phyloP scores from a whole-genome alignment of 2,329 filamentous ascomycete genomes.

The Verticillium klebahnii region DNA sequence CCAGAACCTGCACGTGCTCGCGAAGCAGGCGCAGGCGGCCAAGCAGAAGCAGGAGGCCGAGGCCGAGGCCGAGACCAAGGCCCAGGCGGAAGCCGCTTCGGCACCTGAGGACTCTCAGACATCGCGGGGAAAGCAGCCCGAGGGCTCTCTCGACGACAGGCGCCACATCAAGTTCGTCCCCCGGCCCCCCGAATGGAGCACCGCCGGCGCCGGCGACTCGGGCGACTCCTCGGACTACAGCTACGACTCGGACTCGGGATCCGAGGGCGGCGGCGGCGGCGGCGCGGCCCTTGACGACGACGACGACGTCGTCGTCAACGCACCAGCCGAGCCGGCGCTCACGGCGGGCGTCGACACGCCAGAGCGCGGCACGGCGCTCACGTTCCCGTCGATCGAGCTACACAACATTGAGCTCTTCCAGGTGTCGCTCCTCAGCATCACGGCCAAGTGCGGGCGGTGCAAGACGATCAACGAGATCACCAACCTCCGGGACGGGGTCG shows the following conservation, averaged over 20 bases:
- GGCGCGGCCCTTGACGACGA: conserved; percentile 30
- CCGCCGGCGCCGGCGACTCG: conserved; percentile 37
- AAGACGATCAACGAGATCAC: conserved; percentile 68
- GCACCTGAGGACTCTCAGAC: neutral
- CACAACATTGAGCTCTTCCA: conserved; percentile 74
- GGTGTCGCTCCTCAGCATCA: conserved; percentile 60
- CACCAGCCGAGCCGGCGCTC: conserved; percentile 4
- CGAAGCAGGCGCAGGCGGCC: conserved; percentile 42
- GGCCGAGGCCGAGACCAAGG: conserved; percentile 16
- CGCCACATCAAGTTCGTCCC: conserved; percentile 68
- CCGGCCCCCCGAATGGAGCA: conserved; percentile 71
- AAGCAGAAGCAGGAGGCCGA: conserved; percentile 15
- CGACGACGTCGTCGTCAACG: conserved; percentile 16
- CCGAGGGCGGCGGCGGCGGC: conserved; percentile 39
- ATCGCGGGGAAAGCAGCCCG: conserved; percentile 4
- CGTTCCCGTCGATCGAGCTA: conserved; percentile 73
- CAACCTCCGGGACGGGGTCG: conserved; percentile 52
- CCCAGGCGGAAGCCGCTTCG: conserved; percentile 15
- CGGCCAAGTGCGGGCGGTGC: conserved; percentile 74
- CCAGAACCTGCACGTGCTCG: conserved; percentile 65
- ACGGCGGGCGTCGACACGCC: conserved; percentile 26
- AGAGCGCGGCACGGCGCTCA: conserved; percentile 71
- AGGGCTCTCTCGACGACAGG: conserved; percentile 36
- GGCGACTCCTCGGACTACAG: conserved; percentile 34
- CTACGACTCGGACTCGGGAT: conserved; percentile 41